phyloP scores from a whole-genome alignment of 495 filamentous ascomycete species.

The Lichenothelia convexa region DNA sequence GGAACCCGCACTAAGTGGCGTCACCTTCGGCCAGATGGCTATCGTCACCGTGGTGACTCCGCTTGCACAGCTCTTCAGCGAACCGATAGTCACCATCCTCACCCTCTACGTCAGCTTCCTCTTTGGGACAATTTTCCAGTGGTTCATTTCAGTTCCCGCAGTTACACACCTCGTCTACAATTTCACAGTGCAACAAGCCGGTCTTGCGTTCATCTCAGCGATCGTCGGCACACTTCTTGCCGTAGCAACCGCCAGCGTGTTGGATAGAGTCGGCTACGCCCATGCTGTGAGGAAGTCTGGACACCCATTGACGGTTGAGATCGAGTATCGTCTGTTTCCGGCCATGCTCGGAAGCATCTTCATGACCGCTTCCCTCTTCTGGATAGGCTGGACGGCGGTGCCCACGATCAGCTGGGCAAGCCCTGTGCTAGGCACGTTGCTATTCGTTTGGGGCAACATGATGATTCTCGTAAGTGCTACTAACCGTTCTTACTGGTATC shows the following conservation, averaged over 20 bases:
- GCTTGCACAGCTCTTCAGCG: constrained; percentile 19
- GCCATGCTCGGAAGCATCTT: constrained; percentile 11
- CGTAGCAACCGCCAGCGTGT: constrained; percentile 7
- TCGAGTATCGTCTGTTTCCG: constrained; percentile 16
- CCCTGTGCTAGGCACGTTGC: constrained; percentile 13
- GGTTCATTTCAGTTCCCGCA: constrained; percentile 25
- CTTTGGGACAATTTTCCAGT: constrained; percentile 23
- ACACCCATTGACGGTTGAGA: not conserved
- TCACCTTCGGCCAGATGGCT: constrained; percentile 17
- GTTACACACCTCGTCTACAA: constrained; percentile 20
- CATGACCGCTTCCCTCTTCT: constrained; percentile 13
- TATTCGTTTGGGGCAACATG: constrained; percentile 17
- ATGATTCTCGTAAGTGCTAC: no score
- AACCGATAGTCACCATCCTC: constrained; percentile 22
- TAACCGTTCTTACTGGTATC: no score
- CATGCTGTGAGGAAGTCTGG: constrained; percentile 5
- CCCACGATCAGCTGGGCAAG: constrained; percentile 9
- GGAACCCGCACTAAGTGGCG: constrained; percentile 11
- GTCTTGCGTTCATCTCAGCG: constrained; percentile 21
- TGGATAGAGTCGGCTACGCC: constrained; percentile 12
- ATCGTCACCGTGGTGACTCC: constrained; percentile 21
- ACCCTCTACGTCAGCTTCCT: constrained; percentile 18
- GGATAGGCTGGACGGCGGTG: constrained; percentile 17
- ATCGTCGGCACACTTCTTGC: constrained; percentile 11
- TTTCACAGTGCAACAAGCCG: constrained; percentile 19